Base-by-base conservation (phyloP, 2,329 filamentous ascomycete genomes). In the Emmonsiellopsis sp. region DNA sequence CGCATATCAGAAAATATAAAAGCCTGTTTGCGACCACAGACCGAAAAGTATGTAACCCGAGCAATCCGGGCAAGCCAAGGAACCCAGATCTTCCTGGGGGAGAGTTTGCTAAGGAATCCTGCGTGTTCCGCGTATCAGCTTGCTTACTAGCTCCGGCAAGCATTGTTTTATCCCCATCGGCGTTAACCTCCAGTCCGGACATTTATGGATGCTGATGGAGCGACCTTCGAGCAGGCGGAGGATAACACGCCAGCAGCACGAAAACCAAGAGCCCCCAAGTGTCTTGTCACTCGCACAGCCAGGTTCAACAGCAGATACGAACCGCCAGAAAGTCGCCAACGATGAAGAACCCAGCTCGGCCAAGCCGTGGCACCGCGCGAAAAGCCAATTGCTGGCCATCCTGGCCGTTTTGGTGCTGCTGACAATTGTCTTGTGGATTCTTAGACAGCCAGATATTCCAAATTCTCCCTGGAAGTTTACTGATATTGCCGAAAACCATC, bases 201-300 rank as follows among this genome's bases (percentile, higher is more conserved):
- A 27, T 27, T 27, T 27, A 27, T 27, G 21, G 21, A 27, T 34
- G 33, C 56, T 21, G 36, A 61, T 63, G 59, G 57, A 61, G 50
- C 47, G 54, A 44, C 48, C 57, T 46, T 52, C 54, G 31, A 63
- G 61, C 56, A 56, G 55, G 36, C 51, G 54, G 52, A 57, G 55
- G 43, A 57, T 49, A 27, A 27, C 21, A 40, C 36, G 47, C 17
- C 11, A 32, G 31, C 17, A 17, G 32, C 36, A 17, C 36, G 27
- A 37, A 21, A 33, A 49, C 47, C 47, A 49, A 32, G 47, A 55
- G 49, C 11, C 39, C 14, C 44, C 47, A 33, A 40, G 40, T 13
- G 51, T n/a, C 17, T 49, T 55, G 46, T 54, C 55, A 40, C 44
- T 49, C 48, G 31, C 45, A 45, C 17, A 48, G 51, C 44, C 49